phyloP scores from a whole-genome alignment of 805 yeast genomes.

The Myxozyma lipomycoides region DNA sequence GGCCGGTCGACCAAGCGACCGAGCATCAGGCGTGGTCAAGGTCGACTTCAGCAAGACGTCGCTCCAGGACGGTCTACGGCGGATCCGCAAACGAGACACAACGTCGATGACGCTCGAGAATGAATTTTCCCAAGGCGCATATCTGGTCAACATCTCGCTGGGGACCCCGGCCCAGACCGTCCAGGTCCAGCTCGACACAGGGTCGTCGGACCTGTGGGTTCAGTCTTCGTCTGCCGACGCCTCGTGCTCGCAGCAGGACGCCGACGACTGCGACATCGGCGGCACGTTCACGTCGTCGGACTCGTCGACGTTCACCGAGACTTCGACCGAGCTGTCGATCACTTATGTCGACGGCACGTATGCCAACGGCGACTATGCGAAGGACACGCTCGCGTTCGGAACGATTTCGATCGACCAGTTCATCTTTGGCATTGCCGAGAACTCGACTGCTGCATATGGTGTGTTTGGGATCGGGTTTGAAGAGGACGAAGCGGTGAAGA shows the following conservation, averaged over 20 bases:
- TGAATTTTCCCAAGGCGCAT: slow-evolving; percentile 29
- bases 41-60: background rate
- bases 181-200: slow-evolving; percentile 62
- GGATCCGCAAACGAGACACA: slow-evolving; percentile 10
- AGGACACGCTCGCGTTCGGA: slow-evolving; percentile 55
- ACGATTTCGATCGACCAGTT: slow-evolving; percentile 46
- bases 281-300: slow-evolving; percentile 33
- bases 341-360: slow-evolving; percentile 46
- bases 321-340: slow-evolving; percentile 36
- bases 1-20: background rate
- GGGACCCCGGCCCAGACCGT: slow-evolving; percentile 58
- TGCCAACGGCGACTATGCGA: slow-evolving; percentile 57
- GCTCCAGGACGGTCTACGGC: background rate
- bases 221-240: slow-evolving; percentile 47
- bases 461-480: slow-evolving; percentile 41
- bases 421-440: slow-evolving; percentile 70
- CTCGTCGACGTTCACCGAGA: slow-evolving; percentile 32
- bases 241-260: slow-evolving; percentile 16
- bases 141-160: slow-evolving; percentile 37
- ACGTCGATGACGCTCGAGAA: slow-evolving; percentile 30
- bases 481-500: slow-evolving; percentile 32
- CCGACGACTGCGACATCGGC: slow-evolving; percentile 28
- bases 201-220: slow-evolving; percentile 72
- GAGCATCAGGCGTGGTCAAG: background rate
- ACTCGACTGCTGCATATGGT: slow-evolving; percentile 59